Percentiles rank a stretch among this genome's conserved stretches.
Conservation (phyloP, 2,329 filamentous ascomycete species). For the Grosmannia penicillata region DNA sequence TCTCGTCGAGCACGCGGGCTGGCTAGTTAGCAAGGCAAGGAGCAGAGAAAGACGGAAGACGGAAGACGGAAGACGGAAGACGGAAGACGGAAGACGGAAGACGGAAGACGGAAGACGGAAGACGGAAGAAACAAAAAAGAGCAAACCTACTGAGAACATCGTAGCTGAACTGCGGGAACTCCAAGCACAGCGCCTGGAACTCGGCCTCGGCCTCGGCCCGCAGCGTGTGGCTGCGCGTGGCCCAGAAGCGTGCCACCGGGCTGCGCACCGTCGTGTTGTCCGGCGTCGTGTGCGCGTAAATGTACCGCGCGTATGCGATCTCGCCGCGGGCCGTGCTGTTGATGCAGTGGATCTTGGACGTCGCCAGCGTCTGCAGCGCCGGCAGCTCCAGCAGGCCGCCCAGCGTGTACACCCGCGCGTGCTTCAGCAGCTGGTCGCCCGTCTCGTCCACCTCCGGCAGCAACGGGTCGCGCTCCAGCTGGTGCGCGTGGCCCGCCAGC, state of each 20-base stretch:
- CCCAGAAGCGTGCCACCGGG: constrained; percentile 86
- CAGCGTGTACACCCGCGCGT: constrained; percentile 80
- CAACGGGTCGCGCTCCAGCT: constrained; percentile 54
- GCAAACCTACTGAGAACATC: constrained; percentile 62
- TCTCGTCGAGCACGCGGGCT: constrained; percentile 51
- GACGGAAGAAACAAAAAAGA: background rate
- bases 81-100: background rate
- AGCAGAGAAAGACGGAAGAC: background rate
- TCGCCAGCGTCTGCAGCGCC: constrained; percentile 59
- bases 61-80: background rate
- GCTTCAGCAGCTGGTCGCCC: constrained; percentile 74
- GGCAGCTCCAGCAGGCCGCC: constrained; percentile 62
- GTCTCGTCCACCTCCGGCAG: constrained; percentile 55
- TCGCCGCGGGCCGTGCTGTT: constrained; percentile 79
- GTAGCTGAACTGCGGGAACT: constrained; percentile 84
- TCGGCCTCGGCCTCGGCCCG: constrained; percentile 75
- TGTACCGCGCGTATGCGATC: constrained; percentile 81
- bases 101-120: background rate
- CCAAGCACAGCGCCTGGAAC: constrained; percentile 72
- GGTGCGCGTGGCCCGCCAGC: constrained; percentile 39
- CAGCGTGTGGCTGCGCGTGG: constrained; percentile 62
- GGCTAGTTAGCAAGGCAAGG: constrained; percentile 4
- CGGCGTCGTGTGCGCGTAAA: constrained; percentile 60
- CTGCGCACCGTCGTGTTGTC: constrained; percentile 62
- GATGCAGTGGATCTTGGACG: constrained; percentile 84